Base-by-base conservation (phyloP, 2,329 filamentous ascomycete genomes). In the Epichloe typhina region DNA sequence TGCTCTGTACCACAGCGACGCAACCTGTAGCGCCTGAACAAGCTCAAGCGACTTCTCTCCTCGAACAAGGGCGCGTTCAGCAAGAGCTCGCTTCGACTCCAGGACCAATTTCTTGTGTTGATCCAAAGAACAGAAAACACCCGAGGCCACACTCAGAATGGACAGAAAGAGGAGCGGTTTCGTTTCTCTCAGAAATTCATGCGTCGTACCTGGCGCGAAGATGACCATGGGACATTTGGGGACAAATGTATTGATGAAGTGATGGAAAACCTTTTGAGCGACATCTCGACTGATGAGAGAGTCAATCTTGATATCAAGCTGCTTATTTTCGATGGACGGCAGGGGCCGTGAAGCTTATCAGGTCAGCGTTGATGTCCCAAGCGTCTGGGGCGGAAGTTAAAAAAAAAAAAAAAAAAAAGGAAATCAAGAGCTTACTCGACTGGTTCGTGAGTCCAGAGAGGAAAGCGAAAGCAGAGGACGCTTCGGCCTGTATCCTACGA, bases 311-410 rank as follows among this genome's bases (percentile, higher is more conserved):
- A 51, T 42, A n/a, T 43, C 50, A 15, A 47, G 38, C 21, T 44
- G 45, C 50, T 51, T 43, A 31, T 51, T 47, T 19, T 47, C 50
- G n/a, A 51, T 47, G 39, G 45, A 47, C 38, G 50, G 50, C 23
- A 44, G 38, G 8, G 39, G 50, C 6, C 44, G 39, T 21, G 38
- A 36, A 26, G 26, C 49, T 41, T 15, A 5, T 37, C 5, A 12
- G 17, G 42, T 50, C 35, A 50, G 41, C 36, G 38, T 19, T 35
- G 7, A 21, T 11, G 17, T 41, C 11, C 19, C 39, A 12, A 41
- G 7, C 19, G 8, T 9, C 37, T 39, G 15, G 13, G 7, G 37
- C 4, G 15, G 1, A 1, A 1, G 17, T 17, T 17, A 41, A 13
- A 19, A 2, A 41, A 26, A 5, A 39, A 1, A 41, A 13, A 1